Percentiles rank a stretch among this genome's conserved stretches.
phyloP scores from a whole-genome alignment of 768 basidiomycete genomes.

The Boletellus sp. region DNA sequence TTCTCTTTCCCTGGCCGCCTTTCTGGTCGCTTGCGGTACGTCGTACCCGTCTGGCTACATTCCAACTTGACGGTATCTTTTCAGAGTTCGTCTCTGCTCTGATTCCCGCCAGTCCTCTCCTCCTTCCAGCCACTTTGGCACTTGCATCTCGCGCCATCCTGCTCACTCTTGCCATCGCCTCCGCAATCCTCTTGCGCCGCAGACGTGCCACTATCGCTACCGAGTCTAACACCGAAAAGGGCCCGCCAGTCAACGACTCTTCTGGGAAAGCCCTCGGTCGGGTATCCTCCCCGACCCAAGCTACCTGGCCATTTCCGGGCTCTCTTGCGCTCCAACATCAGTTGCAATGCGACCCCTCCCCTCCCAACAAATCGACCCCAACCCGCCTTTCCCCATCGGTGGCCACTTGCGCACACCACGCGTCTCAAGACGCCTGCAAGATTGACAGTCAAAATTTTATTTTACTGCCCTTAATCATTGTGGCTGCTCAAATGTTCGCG shows the following conservation, averaged over 20 bases:
- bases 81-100: constrained; percentile 26
- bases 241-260: neutral
- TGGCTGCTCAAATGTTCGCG: constrained; percentile 21
- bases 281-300: constrained; percentile 29
- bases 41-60: neutral
- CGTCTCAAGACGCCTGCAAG: neutral
- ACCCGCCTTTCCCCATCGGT: constrained; percentile 5
- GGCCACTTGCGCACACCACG: neutral
- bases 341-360: neutral
- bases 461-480: constrained; percentile 11
- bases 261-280: constrained; percentile 10
- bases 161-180: constrained; percentile 13
- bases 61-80: neutral
- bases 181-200: constrained; percentile 6
- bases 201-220: neutral
- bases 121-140: constrained; percentile 25
- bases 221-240: constrained; percentile 16
- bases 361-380: neutral
- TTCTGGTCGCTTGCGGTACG: constrained; percentile 29
- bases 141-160: constrained; percentile 20
- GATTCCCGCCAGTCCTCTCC: constrained; percentile 22
- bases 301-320: constrained; percentile 33
- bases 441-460: neutral
- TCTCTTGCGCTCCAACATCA: constrained; percentile 20
- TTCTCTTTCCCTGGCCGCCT: constrained; percentile 14